phyloP scores from a whole-genome alignment of 1,284 basidiomycete species.

The Lentinus polychrous region DNA sequence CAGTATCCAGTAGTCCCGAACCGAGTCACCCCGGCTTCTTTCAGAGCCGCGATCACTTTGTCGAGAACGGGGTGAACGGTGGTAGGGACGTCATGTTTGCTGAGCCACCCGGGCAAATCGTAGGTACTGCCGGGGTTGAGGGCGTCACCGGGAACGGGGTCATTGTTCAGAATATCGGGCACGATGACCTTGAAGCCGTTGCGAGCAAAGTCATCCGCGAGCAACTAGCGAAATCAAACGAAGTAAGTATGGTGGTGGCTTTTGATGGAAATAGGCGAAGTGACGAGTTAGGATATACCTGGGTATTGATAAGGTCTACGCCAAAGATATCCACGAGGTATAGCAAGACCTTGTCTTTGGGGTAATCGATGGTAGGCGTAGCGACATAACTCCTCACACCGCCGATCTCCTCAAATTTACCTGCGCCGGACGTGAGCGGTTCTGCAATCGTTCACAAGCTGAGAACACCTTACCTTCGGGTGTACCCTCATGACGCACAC shows the following conservation, averaged over 20 bases:
- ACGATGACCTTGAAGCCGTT: constrained; percentile 43
- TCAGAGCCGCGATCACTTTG: constrained; percentile 51
- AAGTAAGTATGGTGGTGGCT: constrained; percentile 3
- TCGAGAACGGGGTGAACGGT: constrained; percentile 44
- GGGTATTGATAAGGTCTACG: constrained; percentile 36
- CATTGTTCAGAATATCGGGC: constrained; percentile 39
- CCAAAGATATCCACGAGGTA: constrained; percentile 49
- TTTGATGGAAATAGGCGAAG: not conserved
- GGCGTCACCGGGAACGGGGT: constrained; percentile 25
- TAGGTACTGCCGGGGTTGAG: constrained; percentile 23
- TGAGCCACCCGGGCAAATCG: constrained; percentile 44
- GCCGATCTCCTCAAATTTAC: constrained; percentile 34
- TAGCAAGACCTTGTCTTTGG: constrained; percentile 46
- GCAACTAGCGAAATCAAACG: constrained; percentile 20
- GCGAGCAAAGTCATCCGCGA: constrained; percentile 48
- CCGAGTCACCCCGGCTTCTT: constrained; percentile 46
- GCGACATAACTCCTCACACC: constrained; percentile 45
- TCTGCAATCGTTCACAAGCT: not conserved
- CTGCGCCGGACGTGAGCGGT: constrained; percentile 12
- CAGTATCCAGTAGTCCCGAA: constrained; percentile 64
- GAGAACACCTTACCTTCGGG: constrained; percentile 19
- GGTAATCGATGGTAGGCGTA: constrained; percentile 36
- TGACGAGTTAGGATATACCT: constrained; percentile 24
- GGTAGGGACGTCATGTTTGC: constrained; percentile 33
- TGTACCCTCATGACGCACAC: constrained; percentile 26